These are phyloP conservation scores for Lenwebbia sp. DNA, from an alignment of 345 rosid species.

Conservation along the genomic window DNA sequence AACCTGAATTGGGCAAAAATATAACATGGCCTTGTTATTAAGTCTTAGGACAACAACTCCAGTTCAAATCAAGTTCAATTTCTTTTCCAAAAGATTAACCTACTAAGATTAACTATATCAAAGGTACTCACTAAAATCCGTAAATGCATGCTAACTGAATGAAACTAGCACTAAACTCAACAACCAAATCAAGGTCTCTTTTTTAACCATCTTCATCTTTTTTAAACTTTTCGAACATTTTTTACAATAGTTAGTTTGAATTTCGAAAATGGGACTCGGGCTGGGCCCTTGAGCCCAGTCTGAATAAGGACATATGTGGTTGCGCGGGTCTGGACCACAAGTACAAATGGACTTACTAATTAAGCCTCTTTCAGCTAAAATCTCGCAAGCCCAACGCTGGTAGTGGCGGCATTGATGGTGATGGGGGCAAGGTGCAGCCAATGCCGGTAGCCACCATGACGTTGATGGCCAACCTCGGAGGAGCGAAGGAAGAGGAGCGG, in stretches of 20 bases:
- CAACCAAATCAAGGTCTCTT: neutral
- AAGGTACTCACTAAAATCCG: neutral
- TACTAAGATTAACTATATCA: neutral
- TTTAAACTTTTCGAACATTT: no score
- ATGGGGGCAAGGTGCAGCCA: neutral
- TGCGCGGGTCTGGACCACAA: no score
- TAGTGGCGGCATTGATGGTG: neutral
- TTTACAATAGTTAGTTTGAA: no score
- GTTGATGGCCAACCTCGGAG: neutral
- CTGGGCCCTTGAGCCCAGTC: neutral
- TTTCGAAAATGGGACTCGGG: neutral
- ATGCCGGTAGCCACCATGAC: neutral
- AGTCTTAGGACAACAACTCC: neutral
- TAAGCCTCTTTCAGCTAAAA: no score
- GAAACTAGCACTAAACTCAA: no score
- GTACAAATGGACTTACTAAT: no score
- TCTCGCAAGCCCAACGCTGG: neutral
- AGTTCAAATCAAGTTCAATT: neutral
- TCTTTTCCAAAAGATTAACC: neutral
- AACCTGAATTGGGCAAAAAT: no score
- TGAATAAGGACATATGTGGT: slow-evolving; percentile 18
- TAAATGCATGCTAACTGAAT: neutral
- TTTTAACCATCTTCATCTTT: no score
- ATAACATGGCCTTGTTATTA: no score
- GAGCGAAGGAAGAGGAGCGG: neutral